A percentile compares a stretch with the other conserved stretches of the same genome.
These are phyloP conservation scores for Pelargonium australe DNA, from an alignment of 441 rosid genomes.

Conservation along the genomic window DNA sequence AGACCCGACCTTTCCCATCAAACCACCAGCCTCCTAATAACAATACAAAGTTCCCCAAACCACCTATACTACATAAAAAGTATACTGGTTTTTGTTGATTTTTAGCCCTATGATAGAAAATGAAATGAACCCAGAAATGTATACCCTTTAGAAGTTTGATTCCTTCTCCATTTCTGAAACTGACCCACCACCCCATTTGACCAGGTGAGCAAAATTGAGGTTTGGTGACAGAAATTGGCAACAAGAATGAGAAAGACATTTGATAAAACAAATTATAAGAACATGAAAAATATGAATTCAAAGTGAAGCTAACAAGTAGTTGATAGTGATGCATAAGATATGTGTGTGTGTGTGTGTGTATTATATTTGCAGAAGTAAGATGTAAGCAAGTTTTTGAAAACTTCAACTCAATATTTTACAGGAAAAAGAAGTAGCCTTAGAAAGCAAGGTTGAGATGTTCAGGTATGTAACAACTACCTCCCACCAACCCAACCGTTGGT, in stretches of 20 bases:
- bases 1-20: constrained; percentile 51
- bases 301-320: constrained; percentile 50
- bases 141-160: constrained; percentile 6
- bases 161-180: constrained; percentile 17
- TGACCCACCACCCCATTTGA: constrained; percentile 35
- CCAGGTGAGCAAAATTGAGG: constrained; percentile 22
- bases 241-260: constrained; percentile 20
- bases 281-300: constrained; percentile 37
- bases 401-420: background rate
- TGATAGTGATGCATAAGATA: constrained; percentile 20
- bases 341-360: constrained; percentile 6
- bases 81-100: background rate
- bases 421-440: background rate
- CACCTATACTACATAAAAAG: background rate
- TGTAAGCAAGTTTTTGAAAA: background rate
- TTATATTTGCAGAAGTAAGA: background rate
- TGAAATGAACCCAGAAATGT: constrained; percentile 8
- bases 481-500: background rate
- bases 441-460: background rate
- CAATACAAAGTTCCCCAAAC: constrained; percentile 8
- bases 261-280: constrained; percentile 16
- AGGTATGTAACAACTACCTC: background rate
- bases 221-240: constrained; percentile 27
- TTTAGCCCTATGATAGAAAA: background rate
- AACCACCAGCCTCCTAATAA: constrained; percentile 14